Evolutionary conservation across 257 asterid species (phyloP).

Genomic region (Jacaranda copaia): DNA sequence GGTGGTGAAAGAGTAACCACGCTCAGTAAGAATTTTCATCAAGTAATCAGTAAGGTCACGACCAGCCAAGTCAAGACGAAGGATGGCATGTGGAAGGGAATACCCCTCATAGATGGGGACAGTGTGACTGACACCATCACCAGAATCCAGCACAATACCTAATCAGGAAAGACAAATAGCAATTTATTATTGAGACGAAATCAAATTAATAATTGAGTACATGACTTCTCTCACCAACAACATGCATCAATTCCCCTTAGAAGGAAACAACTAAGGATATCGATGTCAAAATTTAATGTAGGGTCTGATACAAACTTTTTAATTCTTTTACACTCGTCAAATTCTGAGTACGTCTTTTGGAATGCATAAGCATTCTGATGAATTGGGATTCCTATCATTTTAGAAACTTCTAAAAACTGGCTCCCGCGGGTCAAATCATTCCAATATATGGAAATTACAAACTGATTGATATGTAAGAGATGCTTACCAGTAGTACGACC

Average conservation of each 20-base stretch:
- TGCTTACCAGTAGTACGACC: conserved; percentile 92
- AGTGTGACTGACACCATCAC: conserved; percentile 66
- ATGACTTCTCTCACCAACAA: neutral
- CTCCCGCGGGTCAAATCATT: conserved; percentile 6
- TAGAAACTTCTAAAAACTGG: neutral
- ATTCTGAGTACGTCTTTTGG: neutral
- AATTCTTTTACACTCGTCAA: neutral
- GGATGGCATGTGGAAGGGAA: conserved; percentile 65
- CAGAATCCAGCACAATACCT: conserved; percentile 66
- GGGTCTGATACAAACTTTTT: neutral
- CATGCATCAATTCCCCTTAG: neutral
- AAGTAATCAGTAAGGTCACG: conserved; percentile 62
- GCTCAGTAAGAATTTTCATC: conserved; percentile 62
- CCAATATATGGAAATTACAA: conserved; percentile 4
- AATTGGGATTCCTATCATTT: neutral
- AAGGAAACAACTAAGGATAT: neutral
- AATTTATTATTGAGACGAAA: conserved; percentile 15
- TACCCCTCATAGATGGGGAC: conserved; percentile 66
- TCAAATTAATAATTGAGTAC: neutral
- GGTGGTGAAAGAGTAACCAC: conserved; percentile 66
- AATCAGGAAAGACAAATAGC: conserved; percentile 24
- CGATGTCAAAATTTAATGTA: neutral
- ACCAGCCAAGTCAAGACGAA: conserved; percentile 63
- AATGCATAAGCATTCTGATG: neutral
- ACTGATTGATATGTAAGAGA: conserved; percentile 8